Conservation (phyloP, 495 filamentous ascomycete species). For the Viridothelium virens region DNA sequence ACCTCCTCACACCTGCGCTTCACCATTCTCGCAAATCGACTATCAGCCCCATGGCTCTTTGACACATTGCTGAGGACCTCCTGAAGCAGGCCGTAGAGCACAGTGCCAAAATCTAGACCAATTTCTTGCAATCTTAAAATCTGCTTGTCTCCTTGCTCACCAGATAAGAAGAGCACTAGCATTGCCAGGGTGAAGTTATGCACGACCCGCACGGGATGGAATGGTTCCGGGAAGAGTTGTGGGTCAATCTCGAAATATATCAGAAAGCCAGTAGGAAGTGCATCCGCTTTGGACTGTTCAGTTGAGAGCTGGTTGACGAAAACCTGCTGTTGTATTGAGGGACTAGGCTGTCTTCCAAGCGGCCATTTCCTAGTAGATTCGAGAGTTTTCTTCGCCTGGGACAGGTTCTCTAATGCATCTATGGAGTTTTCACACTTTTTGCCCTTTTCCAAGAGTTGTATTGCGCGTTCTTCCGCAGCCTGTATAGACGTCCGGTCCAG, state of each 20-base stretch:
- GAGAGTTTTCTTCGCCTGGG: background rate
- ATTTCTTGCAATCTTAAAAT: slow-evolving; percentile 16
- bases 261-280: slow-evolving; percentile 11
- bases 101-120: slow-evolving; percentile 26
- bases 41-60: slow-evolving; percentile 32
- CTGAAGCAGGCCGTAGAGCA: slow-evolving; percentile 29
- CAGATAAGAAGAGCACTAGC: slow-evolving; percentile 27
- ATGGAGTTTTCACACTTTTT: slow-evolving; percentile 6
- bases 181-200: slow-evolving; percentile 33
- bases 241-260: slow-evolving; percentile 31
- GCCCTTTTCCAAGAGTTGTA: background rate
- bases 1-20: slow-evolving; percentile 21
- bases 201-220: slow-evolving; percentile 34
- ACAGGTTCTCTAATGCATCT: slow-evolving; percentile 12
- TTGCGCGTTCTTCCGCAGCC: background rate
- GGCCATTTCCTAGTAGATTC: slow-evolving; percentile 22
- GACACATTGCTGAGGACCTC: slow-evolving; percentile 26
- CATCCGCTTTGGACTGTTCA: slow-evolving; percentile 11
- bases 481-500: background rate
- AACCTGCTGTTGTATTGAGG: slow-evolving; percentile 28
- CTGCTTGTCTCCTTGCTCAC: slow-evolving; percentile 12
- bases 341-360: slow-evolving; percentile 27
- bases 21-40: slow-evolving; percentile 30
- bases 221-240: slow-evolving; percentile 27
- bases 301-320: slow-evolving; percentile 22